phyloP scores from a whole-genome alignment of 2,329 filamentous ascomycete genomes.

The Botryotinia narcissicola region DNA sequence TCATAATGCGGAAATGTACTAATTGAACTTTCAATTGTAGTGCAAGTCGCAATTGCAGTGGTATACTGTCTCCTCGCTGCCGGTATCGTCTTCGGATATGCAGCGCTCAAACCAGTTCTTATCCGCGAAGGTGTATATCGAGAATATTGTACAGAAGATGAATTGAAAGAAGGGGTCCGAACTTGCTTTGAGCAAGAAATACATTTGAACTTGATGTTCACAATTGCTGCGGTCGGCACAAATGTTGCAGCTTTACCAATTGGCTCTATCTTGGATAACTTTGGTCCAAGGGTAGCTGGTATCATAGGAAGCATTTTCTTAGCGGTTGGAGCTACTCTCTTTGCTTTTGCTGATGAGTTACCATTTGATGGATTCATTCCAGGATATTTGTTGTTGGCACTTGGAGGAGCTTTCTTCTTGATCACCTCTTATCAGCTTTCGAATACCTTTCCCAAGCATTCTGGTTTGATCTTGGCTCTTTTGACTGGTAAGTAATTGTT shows the following conservation, averaged over 20 bases:
- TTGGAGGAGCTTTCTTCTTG: slow-evolving; percentile 79
- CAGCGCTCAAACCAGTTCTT: slow-evolving; percentile 78
- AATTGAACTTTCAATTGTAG: slow-evolving; percentile 42
- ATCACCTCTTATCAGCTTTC: slow-evolving; percentile 82
- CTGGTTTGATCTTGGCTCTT: slow-evolving; percentile 75
- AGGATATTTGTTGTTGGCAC: slow-evolving; percentile 72
- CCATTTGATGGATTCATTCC: slow-evolving; percentile 72
- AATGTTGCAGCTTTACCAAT: slow-evolving; percentile 85
- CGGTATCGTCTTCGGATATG: slow-evolving; percentile 81
- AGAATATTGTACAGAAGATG: slow-evolving; percentile 57
- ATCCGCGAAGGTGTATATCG: slow-evolving; percentile 70
- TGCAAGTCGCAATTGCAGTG: slow-evolving; percentile 67
- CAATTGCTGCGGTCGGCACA: slow-evolving; percentile 79
- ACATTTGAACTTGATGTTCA: slow-evolving; percentile 87
- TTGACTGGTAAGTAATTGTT: slow-evolving; percentile 53
- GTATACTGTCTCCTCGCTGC: slow-evolving; percentile 74
- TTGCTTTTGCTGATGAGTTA: slow-evolving; percentile 64
- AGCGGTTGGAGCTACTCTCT: slow-evolving; percentile 64
- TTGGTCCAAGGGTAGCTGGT: slow-evolving; percentile 74
- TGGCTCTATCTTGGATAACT: slow-evolving; percentile 79
- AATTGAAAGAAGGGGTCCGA: slow-evolving; percentile 48
- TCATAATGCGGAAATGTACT: neutral
- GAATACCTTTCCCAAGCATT: slow-evolving; percentile 75
- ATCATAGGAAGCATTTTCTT: slow-evolving; percentile 69
- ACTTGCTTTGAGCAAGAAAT: slow-evolving; percentile 61